A percentile compares a stretch with the other conserved stretches of the same genome.
Conservation (phyloP, 441 rosid species). For the Croton setiger region DNA sequence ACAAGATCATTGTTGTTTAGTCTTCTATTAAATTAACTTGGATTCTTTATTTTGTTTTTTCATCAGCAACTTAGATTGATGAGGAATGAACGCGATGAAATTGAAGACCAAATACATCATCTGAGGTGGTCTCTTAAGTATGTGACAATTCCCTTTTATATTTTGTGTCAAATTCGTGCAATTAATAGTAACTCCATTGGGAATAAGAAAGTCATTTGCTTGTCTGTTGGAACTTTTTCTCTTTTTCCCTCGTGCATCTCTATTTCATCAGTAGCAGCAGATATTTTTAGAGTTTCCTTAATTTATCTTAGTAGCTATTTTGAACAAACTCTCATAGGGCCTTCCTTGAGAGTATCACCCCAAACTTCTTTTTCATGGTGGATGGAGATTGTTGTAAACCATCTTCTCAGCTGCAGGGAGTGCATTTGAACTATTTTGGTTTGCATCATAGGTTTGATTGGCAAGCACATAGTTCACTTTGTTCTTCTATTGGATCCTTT, state of each 20-base stretch:
- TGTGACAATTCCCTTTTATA: slow-evolving; percentile 23
- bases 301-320: background rate
- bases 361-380: background rate
- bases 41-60: slow-evolving; percentile 12
- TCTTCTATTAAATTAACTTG: background rate
- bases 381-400: background rate
- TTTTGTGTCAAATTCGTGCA: background rate
- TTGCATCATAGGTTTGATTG: background rate
- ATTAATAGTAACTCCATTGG: background rate
- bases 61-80: slow-evolving; percentile 68
- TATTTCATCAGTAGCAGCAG: background rate
- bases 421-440: background rate
- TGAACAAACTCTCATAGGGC: background rate
- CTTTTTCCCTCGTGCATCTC: background rate
- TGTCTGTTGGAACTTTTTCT: background rate
- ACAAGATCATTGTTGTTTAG: background rate
- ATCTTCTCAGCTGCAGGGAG: background rate
- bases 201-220: background rate
- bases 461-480: background rate
- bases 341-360: background rate
- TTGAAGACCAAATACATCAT: slow-evolving; percentile 88
- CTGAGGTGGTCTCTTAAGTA: slow-evolving; percentile 82
- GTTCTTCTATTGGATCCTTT: background rate
- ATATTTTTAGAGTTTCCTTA: background rate
- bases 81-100: slow-evolving; percentile 79